phyloP scores from a whole-genome alignment of 208 protist species.

The Crithidia bombi region DNA sequence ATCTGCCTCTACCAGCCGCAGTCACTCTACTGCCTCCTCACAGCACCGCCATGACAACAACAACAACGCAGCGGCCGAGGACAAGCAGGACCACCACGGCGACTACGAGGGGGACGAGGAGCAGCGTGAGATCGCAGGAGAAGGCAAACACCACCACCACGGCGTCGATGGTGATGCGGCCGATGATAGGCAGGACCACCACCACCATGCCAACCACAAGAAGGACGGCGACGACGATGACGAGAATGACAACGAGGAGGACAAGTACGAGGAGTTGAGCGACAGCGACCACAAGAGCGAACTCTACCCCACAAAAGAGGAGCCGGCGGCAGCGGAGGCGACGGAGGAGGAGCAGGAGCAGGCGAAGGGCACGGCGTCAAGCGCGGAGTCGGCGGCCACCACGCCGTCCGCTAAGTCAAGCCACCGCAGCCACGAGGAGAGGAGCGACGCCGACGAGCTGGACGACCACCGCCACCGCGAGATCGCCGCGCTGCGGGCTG shows the following conservation, averaged over 20 bases:
- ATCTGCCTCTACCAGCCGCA: slow-evolving; percentile 30
- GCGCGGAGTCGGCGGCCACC: not conserved
- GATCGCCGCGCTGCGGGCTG: not conserved
- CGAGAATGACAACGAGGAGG: not conserved
- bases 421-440: not conserved
- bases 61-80: too few species aligned
- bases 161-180: not conserved
- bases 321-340: too few species aligned
- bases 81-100: too few species aligned
- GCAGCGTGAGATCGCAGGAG: not conserved
- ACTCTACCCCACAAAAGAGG: not conserved
- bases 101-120: slow-evolving; percentile 6
- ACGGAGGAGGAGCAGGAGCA: slow-evolving; percentile 1
- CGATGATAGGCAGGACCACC: not conserved
- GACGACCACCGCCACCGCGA: not conserved
- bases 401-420: slow-evolving; percentile 7
- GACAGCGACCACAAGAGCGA: not conserved
- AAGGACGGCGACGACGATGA: not conserved
- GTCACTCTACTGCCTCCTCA: slow-evolving; percentile 16
- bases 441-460: not conserved
- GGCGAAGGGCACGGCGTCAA: not conserved
- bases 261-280: not conserved
- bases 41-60: slow-evolving; percentile 4
- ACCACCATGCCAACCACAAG: not conserved
- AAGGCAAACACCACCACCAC: not conserved